Evolutionary conservation across 257 asterid species (phyloP).

Genomic region (Salvia miltiorrhiza): DNA sequence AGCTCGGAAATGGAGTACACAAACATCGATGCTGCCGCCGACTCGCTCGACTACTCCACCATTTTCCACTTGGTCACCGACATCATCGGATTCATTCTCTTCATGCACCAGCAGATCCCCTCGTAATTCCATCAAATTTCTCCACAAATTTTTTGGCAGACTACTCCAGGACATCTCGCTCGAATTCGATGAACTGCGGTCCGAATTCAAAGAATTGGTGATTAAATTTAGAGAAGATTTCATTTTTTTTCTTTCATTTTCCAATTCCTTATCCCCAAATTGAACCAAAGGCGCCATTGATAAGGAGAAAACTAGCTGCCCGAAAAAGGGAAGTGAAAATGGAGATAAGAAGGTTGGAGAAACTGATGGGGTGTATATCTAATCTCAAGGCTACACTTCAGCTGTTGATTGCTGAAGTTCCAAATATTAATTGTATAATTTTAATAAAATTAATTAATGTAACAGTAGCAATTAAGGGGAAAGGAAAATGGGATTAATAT

Average conservation of each 20-base stretch:
- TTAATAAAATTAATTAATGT: too few relatives aligned
- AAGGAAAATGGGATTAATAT: too few relatives aligned
- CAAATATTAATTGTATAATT: too few relatives aligned
- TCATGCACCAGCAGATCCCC: conserved; percentile 97
- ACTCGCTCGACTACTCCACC: conserved; percentile 50
- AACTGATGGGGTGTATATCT: conserved; percentile 57
- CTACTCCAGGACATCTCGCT: conserved; percentile 69
- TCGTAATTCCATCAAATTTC: conserved; percentile 39
- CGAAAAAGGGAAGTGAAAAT: conserved; percentile 85
- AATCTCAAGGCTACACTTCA: conserved; percentile 63
- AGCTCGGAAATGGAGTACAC: conserved; percentile 52
- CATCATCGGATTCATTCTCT: conserved; percentile 71
- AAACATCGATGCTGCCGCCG: conserved; percentile 44
- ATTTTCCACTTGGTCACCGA: conserved; percentile 71
- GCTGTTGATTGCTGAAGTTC: conserved; percentile 53
- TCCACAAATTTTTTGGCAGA: conserved; percentile 30
- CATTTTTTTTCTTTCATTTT: background rate
- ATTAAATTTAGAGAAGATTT: background rate
- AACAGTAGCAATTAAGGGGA: too few relatives aligned
- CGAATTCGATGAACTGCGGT: conserved; percentile 67
- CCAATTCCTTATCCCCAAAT: background rate
- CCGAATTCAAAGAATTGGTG: conserved; percentile 66
- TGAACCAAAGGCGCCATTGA: conserved; percentile 41
- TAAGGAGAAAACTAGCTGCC: conserved; percentile 59
- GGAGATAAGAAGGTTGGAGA: conserved; percentile 74